Evolutionary conservation across 352 stramenopile genomes (phyloP).

Genomic region (Globisporangium mamillatum): DNA sequence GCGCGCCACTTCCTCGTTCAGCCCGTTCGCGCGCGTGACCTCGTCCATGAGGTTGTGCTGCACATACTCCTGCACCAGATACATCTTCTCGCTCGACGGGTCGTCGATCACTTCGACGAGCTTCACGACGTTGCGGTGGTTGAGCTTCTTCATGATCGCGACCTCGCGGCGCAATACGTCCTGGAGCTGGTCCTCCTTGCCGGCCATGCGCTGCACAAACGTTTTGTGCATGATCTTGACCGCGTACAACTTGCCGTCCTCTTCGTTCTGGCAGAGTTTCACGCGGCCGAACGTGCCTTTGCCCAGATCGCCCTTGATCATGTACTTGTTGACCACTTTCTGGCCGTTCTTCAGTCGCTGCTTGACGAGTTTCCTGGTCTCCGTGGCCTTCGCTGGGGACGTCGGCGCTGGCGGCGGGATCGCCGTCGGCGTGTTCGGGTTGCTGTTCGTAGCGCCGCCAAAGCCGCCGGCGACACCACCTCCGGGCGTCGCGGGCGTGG

Average conservation of each 20-base stretch:
- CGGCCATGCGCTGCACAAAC: slow-evolving; percentile 86
- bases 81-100: slow-evolving; percentile 92
- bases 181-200: slow-evolving; percentile 83
- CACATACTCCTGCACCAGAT: slow-evolving; percentile 94
- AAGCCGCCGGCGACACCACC: slow-evolving; percentile 5
- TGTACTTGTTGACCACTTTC: slow-evolving; percentile 93
- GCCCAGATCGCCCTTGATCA: slow-evolving; percentile 89
- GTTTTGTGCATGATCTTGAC: slow-evolving; percentile 91
- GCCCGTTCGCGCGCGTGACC: slow-evolving; percentile 56
- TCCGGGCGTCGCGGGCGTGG: slow-evolving; percentile 15
- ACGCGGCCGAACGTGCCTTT: slow-evolving; percentile 89
- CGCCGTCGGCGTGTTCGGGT: slow-evolving; percentile 27
- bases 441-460: slow-evolving; percentile 6
- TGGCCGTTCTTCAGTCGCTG: slow-evolving; percentile 81
- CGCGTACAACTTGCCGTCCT: slow-evolving; percentile 79
- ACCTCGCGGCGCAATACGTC: slow-evolving; percentile 88
- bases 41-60: slow-evolving; percentile 92
- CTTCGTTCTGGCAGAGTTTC: slow-evolving; percentile 78
- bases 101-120: slow-evolving; percentile 95
- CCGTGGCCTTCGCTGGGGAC: slow-evolving; percentile 60
- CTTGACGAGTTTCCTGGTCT: slow-evolving; percentile 82
- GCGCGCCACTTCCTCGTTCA: slow-evolving; percentile 64
- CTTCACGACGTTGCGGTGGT: slow-evolving; percentile 91
- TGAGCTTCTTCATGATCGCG: slow-evolving; percentile 96
- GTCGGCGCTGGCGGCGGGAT: slow-evolving; percentile 41